Base-by-base conservation (phyloP, 306 rosid species). In the Trifolium subterraneum region DNA sequence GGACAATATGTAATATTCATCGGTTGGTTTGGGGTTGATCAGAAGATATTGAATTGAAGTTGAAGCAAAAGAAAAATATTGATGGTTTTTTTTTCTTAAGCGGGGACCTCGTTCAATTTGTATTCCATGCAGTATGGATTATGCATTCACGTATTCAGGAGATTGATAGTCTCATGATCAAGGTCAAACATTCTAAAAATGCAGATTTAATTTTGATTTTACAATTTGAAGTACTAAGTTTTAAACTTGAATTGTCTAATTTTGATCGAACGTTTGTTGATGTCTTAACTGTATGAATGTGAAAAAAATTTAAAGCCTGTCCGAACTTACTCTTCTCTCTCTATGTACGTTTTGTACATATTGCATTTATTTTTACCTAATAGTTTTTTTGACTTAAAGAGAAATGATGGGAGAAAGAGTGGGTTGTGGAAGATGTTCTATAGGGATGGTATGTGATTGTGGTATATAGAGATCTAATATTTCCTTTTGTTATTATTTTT, bases 321-420 rank as follows among this genome's bases (percentile, higher is more conserved):
- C 7, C 16, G 8, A 1, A 0, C 54, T 15, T 4, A 38, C 39
- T 47, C 58, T 58, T 60, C 71, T 31, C 42, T 86, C 48, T 42
- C 27, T 80, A 1, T 51, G 80, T 73, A 79, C 71, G 48, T 83
- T 59, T 59, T 73, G 13, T 84, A 89, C 86, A 86, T 82, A 27
- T 77, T 76, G 59, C 74, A 80, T 42, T 68, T 81, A 79, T 77
- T 70, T 71, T 68, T 72, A 10, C 11, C 79, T 84, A 73, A 83
- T 78, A 10, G 14, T 79, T 81, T 77, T 79, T 70, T 71, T 68
- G 70, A 11, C 14, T 59, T 41, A 74, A 36, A 62, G 73, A 72
- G 71, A 71, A 45, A 72, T 41, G 44, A 10, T 36, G 54, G 20
- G 68, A 39, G 48, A 64, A 31, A 62, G 54, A 56, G 54, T 81